phyloP scores from a whole-genome alignment of 148 eudicot species.

The Fagopyrum esculentum region DNA sequence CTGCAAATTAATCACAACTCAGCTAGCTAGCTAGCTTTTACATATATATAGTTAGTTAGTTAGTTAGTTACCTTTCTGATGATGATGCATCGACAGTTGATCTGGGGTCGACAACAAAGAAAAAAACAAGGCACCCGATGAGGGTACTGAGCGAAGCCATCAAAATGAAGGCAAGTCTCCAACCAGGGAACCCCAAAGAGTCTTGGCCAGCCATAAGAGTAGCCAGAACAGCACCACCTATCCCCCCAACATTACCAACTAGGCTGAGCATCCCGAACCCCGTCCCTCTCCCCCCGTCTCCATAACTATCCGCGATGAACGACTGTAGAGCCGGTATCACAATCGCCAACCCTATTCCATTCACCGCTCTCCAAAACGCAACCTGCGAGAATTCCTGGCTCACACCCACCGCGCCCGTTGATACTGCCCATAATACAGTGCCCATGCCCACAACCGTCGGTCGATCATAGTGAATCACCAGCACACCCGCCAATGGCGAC shows the following conservation, averaged over 20 bases:
- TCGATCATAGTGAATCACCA: conserved; percentile 73
- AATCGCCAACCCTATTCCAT: conserved; percentile 88
- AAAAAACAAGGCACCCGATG: conserved; percentile 61
- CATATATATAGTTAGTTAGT: not conserved
- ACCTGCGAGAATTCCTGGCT: conserved; percentile 63
- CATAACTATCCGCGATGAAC: conserved; percentile 81
- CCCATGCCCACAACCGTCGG: conserved; percentile 86
- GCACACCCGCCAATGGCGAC: conserved; percentile 89
- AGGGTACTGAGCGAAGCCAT: conserved; percentile 61
- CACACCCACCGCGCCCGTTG: conserved; percentile 82
- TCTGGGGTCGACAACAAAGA: conserved; percentile 78
- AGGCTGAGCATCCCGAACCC: conserved; percentile 83
- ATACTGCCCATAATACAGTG: conserved; percentile 81
- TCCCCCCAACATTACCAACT: conserved; percentile 77
- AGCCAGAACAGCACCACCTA: conserved; percentile 85
- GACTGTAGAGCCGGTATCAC: conserved; percentile 96
- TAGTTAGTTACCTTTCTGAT: conserved; percentile 39
- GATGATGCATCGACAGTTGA: conserved; percentile 22
- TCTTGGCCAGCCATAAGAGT: conserved; percentile 80
- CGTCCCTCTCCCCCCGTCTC: conserved; percentile 66
- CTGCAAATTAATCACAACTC: conserved; percentile 45
- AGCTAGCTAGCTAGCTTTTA: conserved; percentile 9
- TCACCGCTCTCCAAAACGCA: conserved; percentile 89
- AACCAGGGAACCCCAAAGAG: conserved; percentile 75
- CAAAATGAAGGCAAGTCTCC: conserved; percentile 74